These are phyloP conservation scores for Canavalia gladiata DNA, from an alignment of 306 rosid species.

Conservation along the genomic window DNA sequence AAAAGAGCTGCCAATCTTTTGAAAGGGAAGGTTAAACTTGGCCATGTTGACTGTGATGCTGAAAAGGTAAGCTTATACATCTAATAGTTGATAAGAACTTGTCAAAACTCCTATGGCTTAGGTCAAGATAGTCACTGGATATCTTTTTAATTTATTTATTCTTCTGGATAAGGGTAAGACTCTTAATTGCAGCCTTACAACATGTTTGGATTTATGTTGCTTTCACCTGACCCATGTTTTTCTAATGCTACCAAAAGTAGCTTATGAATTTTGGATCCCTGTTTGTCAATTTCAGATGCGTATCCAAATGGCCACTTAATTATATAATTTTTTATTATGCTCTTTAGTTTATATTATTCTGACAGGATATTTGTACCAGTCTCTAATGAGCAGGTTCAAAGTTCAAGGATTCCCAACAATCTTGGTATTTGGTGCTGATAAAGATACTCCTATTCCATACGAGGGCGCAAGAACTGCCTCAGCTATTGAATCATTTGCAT, in stretches of 20 bases:
- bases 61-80: constrained; percentile 71
- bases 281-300: no score
- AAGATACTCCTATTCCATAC: constrained; percentile 85
- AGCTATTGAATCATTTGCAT: constrained; percentile 90
- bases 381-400: constrained; percentile 94
- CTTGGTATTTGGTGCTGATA: constrained; percentile 94
- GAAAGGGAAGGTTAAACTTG: constrained; percentile 91
- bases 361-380: constrained; percentile 60
- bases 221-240: no score
- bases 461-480: constrained; percentile 93
- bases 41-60: constrained; percentile 97
- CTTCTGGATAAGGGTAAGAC: constrained; percentile 19
- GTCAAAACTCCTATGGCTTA: background rate
- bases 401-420: constrained; percentile 99
- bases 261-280: no score
- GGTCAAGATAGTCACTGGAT: background rate
- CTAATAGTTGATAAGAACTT: constrained; percentile 12
- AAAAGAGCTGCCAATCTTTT: constrained; percentile 82
- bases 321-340: background rate
- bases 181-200: background rate
- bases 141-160: constrained; percentile 2
- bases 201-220: no score
- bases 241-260: no score
- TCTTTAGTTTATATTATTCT: constrained; percentile 50
- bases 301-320: no score